Conservation (phyloP, 345 rosid genomes). For the Excoecaria agallocha region DNA sequence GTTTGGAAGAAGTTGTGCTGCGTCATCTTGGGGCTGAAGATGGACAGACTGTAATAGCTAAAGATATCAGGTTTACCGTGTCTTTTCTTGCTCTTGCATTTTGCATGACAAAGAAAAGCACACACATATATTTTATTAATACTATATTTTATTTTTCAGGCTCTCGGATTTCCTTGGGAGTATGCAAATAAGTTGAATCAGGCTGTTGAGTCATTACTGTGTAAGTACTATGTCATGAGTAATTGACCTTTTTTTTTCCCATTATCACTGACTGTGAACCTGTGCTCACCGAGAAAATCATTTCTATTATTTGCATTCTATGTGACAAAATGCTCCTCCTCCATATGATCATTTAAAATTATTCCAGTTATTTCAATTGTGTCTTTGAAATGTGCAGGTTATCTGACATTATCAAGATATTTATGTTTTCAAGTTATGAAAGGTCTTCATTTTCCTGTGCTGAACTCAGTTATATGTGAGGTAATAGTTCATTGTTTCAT, state of each 20-base stretch:
- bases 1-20: constrained; percentile 65
- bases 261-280: background rate
- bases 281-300: background rate
- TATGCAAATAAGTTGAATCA: constrained; percentile 34
- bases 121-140: background rate
- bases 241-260: background rate
- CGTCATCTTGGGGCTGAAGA: constrained; percentile 74
- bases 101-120: background rate
- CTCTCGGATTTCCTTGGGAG: constrained; percentile 62
- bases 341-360: background rate
- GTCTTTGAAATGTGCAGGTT: constrained; percentile 3
- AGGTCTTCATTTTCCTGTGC: constrained; percentile 5
- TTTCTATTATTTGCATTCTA: background rate
- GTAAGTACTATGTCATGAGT: constrained; percentile 1
- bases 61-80: constrained; percentile 42
- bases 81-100: background rate
- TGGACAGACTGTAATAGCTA: constrained; percentile 57
- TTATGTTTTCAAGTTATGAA: constrained; percentile 7
- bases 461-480: constrained; percentile 3
- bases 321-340: background rate
- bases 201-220: background rate
- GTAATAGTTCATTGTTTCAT: background rate
- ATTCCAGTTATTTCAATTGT: background rate
- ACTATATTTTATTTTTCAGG: constrained; percentile 38
- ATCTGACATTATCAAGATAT: constrained; percentile 10